A percentile compares a stretch with the other conserved stretches of the same genome.
Evolutionary conservation across 495 filamentous ascomycete genomes (phyloP).

Genomic region (Patellaria atrata): DNA sequence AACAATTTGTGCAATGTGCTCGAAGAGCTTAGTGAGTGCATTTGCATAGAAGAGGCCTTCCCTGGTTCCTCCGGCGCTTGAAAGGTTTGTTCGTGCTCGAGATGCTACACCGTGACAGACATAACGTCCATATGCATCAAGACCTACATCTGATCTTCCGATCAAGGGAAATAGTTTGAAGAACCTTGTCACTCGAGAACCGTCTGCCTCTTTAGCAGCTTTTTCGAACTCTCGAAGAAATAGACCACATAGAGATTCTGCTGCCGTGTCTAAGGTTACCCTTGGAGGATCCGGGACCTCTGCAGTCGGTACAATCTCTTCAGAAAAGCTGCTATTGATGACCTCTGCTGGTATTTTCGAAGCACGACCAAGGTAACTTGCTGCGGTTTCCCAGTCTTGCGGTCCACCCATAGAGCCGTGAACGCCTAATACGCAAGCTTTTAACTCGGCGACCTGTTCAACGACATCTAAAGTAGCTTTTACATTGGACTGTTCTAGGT

Average conservation of each 20-base stretch:
- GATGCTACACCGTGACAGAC: conserved; percentile 86
- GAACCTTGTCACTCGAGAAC: conserved; percentile 79
- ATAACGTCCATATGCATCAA: conserved; percentile 90
- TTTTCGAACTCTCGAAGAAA: conserved; percentile 93
- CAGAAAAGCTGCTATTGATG: conserved; percentile 73
- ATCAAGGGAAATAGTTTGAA: conserved; percentile 97
- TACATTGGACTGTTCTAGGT: conserved; percentile 80
- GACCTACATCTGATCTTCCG: conserved; percentile 70
- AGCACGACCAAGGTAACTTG: conserved; percentile 73
- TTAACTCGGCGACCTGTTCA: conserved; percentile 90
- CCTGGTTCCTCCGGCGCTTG: conserved; percentile 35
- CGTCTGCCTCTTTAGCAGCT: conserved; percentile 72
- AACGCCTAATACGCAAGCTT: conserved; percentile 90
- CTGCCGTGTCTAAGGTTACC: conserved; percentile 72
- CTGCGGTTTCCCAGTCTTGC: conserved; percentile 96
- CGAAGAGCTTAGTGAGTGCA: conserved; percentile 80
- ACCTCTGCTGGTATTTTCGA: conserved; percentile 65
- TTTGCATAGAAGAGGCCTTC: conserved; percentile 86
- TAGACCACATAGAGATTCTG: conserved; percentile 72
- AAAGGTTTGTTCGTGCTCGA: conserved; percentile 66
- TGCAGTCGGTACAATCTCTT: conserved; percentile 82
- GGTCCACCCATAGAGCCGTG: conserved; percentile 91
- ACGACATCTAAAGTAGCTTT: conserved; percentile 83
- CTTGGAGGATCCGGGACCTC: conserved; percentile 86
- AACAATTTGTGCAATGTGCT: conserved; percentile 92